Evolutionary conservation across 2,329 filamentous ascomycete species (phyloP), one percentile per base, ranked within the genome.

Genomic region (Aspergillus floridensis): DNA sequence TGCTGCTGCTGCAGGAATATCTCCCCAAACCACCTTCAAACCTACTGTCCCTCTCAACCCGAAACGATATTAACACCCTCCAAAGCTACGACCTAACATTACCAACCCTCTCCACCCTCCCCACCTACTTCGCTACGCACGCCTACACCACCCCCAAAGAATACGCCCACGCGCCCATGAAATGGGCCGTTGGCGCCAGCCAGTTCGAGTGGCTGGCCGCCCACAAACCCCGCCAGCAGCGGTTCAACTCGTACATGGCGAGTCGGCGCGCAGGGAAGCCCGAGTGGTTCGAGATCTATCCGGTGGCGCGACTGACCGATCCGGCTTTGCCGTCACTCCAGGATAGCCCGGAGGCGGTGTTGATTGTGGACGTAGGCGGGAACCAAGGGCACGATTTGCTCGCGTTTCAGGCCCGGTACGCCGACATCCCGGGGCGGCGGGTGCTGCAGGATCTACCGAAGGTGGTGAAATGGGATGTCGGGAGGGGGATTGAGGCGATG

Each of bases 281-380:
- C 1, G 65, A 63, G 58, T 74, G 72, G 72, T 73, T 71, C 31
- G 68, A 74, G 49, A 55, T 70, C 10, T 74, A 72, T 56, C 71
- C 72, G 0, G 63, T 72, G 3, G 60, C 68, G n/a, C 61, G 65
- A 21, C 51, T 71, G 10, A 57, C 68, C 0, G 67, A 69, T 0
- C 67, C 67, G 1, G 67, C 67, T 2, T 47, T 69, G 63, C 24
- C 32, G 14, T 0, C 32, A 16, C 12, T 35, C 8, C 4, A 35
- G 1, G 11, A 35, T 1, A 61, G 57, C 5, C 60, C 68, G 4
- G 70, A 74, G 6, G 72, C 68, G 0, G 66, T 69, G 2, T 70
- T 78, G 6, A 56, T 80, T 3, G 76, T 80, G 12, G 78, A 80
- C 35, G 65, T 80, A 2, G 78, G 77, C 6, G 78, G 78, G 0